Conservation (phyloP, 306 rosid genomes). For the Lathyrus aphaca region DNA sequence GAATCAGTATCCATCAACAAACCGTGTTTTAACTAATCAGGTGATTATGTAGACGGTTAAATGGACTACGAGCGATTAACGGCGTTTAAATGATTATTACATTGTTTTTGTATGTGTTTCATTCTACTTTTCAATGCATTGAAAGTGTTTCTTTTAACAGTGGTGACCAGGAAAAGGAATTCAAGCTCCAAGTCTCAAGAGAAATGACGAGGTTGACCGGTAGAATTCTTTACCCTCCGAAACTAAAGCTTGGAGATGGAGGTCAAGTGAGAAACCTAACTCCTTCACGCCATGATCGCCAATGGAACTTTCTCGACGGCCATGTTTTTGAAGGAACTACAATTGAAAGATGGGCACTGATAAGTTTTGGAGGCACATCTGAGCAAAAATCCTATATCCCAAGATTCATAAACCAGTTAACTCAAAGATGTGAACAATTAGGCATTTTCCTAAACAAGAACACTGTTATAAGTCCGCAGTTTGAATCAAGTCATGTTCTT, state of each 20-base stretch:
- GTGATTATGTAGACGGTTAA: background rate
- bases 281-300: conserved; percentile 89
- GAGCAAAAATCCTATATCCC: conserved; percentile 80
- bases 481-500: conserved; percentile 80
- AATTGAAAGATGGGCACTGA: conserved; percentile 87
- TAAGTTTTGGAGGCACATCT: conserved; percentile 84
- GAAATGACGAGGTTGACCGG: conserved; percentile 90
- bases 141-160: conserved; percentile 50
- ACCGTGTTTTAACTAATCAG: background rate
- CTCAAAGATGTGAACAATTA: conserved; percentile 81
- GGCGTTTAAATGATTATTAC: background rate
- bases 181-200: conserved; percentile 76
- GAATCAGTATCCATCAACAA: background rate
- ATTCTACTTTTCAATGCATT: conserved; percentile 26
- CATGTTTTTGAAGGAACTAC: conserved; percentile 88
- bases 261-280: conserved; percentile 75
- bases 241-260: conserved; percentile 89
- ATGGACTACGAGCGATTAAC: background rate
- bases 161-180: conserved; percentile 81
- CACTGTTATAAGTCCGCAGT: conserved; percentile 73
- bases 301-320: conserved; percentile 90
- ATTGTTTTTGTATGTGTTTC: conserved; percentile 22
- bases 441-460: conserved; percentile 83
- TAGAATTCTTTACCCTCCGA: conserved; percentile 92
- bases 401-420: conserved; percentile 74